A percentile compares a stretch with the other conserved stretches of the same genome.
Conservation (phyloP, 306 rosid genomes). For the Quercus glauca region DNA sequence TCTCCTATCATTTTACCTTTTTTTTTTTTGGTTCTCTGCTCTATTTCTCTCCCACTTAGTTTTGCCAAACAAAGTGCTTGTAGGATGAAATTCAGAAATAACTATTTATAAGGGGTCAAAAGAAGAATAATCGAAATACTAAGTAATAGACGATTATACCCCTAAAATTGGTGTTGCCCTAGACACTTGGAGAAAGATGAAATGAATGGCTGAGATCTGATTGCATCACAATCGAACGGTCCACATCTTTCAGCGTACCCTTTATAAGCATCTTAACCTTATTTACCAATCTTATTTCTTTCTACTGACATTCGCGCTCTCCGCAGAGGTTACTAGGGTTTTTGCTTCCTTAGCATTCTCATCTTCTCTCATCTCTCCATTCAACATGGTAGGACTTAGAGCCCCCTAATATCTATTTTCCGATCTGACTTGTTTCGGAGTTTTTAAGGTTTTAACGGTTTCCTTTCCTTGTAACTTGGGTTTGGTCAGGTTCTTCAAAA, state of each 20-base stretch:
- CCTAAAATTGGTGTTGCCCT: background rate
- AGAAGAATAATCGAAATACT: background rate
- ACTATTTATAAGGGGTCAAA: background rate
- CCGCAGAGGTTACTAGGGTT: background rate
- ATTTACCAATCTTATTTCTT: background rate
- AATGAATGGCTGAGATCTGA: background rate
- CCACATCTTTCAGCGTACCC: background rate
- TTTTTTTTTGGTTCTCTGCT: too few relatives aligned
- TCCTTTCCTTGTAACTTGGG: background rate
- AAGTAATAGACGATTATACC: background rate
- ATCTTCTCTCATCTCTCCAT: background rate
- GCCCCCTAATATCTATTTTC: background rate
- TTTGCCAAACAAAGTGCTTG: too few relatives aligned
- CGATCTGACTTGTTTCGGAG: background rate
- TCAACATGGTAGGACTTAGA: background rate
- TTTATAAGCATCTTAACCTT: background rate
- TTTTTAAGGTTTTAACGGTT: too few relatives aligned
- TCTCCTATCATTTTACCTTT: too few relatives aligned
- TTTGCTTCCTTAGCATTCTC: background rate
- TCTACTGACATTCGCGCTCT: too few relatives aligned
- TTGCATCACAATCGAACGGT: background rate
- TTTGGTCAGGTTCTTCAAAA: slow-evolving; percentile 50
- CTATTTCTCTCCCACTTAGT: too few relatives aligned
- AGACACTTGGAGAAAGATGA: background rate
- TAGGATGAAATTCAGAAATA: too few relatives aligned